A percentile compares a stretch with the other conserved stretches of the same genome.
These are phyloP conservation scores for Fusarium ramigenum DNA, from an alignment of 2,329 filamentous ascomycete species.

Conservation along the genomic window DNA sequence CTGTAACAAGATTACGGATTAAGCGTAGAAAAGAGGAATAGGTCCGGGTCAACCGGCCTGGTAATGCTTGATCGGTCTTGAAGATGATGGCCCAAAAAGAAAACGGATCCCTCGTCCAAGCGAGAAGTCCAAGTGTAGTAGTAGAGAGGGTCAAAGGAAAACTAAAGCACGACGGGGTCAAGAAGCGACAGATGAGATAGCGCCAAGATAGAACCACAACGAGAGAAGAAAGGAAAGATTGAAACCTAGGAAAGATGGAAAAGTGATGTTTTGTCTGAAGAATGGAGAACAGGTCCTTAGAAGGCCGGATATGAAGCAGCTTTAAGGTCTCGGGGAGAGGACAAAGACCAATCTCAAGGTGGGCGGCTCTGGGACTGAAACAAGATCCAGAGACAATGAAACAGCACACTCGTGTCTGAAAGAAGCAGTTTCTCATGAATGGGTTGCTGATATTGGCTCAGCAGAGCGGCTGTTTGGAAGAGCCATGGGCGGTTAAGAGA, in stretches of 20 bases:
- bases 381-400: conserved; percentile 56
- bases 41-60: conserved; percentile 43
- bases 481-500: conserved; percentile 40
- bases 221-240: conserved; percentile 33
- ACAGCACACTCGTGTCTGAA: conserved; percentile 62
- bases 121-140: conserved; percentile 24
- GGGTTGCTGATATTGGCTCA: conserved; percentile 62
- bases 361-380: conserved; percentile 46
- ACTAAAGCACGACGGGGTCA: conserved; percentile 32
- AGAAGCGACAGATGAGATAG: conserved; percentile 40
- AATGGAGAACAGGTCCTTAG: conserved; percentile 36
- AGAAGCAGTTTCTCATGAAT: conserved; percentile 50
- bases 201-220: conserved; percentile 43
- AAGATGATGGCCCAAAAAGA: conserved; percentile 29
- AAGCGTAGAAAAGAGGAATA: conserved; percentile 36
- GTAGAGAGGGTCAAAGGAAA: conserved; percentile 23
- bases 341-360: conserved; percentile 44
- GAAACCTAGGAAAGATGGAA: conserved; percentile 13
- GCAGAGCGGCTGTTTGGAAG: conserved; percentile 56
- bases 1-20: conserved; percentile 42
- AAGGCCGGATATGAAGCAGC: conserved; percentile 45
- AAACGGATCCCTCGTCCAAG: conserved; percentile 31
- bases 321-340: conserved; percentile 42
- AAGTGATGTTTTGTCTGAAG: conserved; percentile 35
- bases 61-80: conserved; percentile 33